Evolutionary conservation across 1,139 yeast genomes (phyloP), one percentile per base, ranked within the genome.

Genomic region (Yamadazyma dushanensis): DNA sequence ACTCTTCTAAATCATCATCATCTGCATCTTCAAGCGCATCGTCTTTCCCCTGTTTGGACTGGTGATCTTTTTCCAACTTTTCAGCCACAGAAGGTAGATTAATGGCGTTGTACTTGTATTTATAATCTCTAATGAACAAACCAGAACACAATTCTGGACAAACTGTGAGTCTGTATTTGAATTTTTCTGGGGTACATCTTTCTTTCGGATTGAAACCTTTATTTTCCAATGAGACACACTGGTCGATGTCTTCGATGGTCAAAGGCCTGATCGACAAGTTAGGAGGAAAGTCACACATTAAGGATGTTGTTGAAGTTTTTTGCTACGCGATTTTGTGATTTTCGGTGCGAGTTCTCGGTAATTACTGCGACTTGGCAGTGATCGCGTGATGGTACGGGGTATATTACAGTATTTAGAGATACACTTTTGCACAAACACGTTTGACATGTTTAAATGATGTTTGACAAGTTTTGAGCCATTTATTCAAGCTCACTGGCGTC

Each of bases 101-200:
- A 44, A 70, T 63, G 26, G 71, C 67, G 46, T 61, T 70, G 56
- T 61, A 71, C 51, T 58, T 61, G 47, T 61, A 56, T 20, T 56
- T 61, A 59, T 81, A 86, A 40, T 79, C 80, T 55, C 97, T 75
- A 35, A 85, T 70, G 53, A 90, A 90, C 41, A 92, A 70, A 2
- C 97, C 97, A 4, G 90, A 79, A 47, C 94, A 81, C 43, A 92
- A 73, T 58, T 92, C 98, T 8, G 97, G 97, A 57, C 97, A 89
- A 3, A 70, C 78, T 3, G 75, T 73, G 46, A 92, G 69, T 49
- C 97, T 73, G 63, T 86, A 90, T 45, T 65, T 63, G 40, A 86
- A 63, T 50, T 76, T 81, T 39, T 80, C 88, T 17, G 56, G 57
- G 5, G 87, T 58, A 36, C 88, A 83, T 41, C 95, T 76, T 54